Evolutionary conservation across 345 rosid species (phyloP).

Genomic region (Firmiana major): DNA sequence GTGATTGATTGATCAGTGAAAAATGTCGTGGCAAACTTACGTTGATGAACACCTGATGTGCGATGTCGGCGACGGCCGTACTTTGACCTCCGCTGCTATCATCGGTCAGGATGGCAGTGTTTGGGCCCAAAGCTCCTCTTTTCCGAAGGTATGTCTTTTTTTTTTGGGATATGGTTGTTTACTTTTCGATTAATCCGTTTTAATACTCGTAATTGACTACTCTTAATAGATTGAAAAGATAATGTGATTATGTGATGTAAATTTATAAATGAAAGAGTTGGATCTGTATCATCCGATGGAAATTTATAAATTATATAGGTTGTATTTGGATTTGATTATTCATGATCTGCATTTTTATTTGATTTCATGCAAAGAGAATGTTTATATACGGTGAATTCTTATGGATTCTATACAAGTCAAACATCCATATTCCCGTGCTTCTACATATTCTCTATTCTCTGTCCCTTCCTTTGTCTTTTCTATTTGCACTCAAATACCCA

Average conservation of each 20-base stretch:
- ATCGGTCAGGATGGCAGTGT: constrained; percentile 67
- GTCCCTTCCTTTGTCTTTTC: too few species aligned
- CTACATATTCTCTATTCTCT: too few species aligned
- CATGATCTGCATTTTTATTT: neutral
- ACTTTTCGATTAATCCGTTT: neutral
- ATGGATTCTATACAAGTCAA: too few species aligned
- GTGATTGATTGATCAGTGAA: constrained; percentile 19
- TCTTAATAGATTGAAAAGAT: neutral
- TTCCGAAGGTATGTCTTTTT: constrained; percentile 42
- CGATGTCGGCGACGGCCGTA: constrained; percentile 49
- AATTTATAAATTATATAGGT: neutral
- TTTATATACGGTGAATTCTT: too few species aligned
- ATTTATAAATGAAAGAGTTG: neutral
- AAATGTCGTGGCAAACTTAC: constrained; percentile 82
- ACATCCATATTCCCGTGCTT: too few species aligned
- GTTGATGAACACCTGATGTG: constrained; percentile 82
- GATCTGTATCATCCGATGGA: neutral
- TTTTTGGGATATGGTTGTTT: neutral
- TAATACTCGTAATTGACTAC: neutral
- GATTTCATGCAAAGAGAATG: neutral
- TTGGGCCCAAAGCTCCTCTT: constrained; percentile 71
- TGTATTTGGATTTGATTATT: neutral
- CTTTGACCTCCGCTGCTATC: constrained; percentile 66
- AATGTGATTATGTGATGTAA: neutral
- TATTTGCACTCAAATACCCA: too few species aligned